Percentiles rank a stretch among this genome's conserved stretches.
Evolutionary conservation across 192 early-diverging fungal species (phyloP).

Genomic region (Backusella sp.): DNA sequence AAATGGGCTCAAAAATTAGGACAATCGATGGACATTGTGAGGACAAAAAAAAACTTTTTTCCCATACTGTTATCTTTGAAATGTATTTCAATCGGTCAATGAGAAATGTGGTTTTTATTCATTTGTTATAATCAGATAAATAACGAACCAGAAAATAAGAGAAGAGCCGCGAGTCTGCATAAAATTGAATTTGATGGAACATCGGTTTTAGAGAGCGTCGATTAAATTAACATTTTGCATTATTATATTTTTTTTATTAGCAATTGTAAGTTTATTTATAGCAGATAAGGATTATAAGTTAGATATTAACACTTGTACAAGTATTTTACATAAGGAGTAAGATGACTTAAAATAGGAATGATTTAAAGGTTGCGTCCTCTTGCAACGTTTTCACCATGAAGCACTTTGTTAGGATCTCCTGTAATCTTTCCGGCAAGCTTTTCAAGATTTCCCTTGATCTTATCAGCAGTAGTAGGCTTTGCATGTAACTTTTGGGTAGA

Average conservation of each 20-base stretch:
- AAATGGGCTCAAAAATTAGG: no score
- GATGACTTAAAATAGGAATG: background rate
- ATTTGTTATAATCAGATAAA: no score
- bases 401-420: constrained; percentile 28
- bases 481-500: background rate
- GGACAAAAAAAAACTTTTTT: no score
- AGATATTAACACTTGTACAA: background rate
- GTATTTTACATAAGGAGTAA: background rate
- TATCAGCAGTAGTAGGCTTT: constrained; percentile 19
- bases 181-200: no score
- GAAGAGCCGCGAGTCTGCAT: no score
- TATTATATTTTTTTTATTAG: background rate
- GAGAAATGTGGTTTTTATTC: no score
- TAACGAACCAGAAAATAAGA: no score
- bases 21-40: no score
- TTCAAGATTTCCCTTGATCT: constrained; percentile 36
- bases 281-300: background rate
- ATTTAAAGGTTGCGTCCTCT: background rate
- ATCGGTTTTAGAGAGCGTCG: no score
- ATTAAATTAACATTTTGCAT: no score
- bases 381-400: constrained; percentile 23
- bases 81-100: no score
- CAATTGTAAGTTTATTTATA: background rate
- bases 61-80: no score
- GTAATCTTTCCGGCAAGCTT: constrained; percentile 32